Percentiles rank a stretch among this genome's conserved stretches.
Evolutionary conservation across 2,329 filamentous ascomycete species (phyloP).

Genomic region (Aciculosporium take): DNA sequence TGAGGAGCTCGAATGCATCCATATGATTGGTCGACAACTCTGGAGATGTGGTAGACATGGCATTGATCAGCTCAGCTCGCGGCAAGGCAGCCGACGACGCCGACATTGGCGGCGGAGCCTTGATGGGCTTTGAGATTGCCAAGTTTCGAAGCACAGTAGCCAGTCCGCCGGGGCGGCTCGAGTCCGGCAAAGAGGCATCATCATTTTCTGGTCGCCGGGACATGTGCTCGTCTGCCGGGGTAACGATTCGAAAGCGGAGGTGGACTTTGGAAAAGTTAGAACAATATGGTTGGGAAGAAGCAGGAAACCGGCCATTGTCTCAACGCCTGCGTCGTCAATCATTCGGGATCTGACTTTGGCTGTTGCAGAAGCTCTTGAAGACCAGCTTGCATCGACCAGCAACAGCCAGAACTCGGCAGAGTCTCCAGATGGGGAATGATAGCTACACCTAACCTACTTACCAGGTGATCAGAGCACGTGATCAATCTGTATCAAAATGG

Average conservation of each 20-base stretch:
- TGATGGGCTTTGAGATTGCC: constrained; percentile 39
- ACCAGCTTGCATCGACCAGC: not conserved
- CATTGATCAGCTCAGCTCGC: constrained; percentile 31
- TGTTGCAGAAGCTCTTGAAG: not conserved
- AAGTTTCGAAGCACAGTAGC: constrained; percentile 51
- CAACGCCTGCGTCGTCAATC: not conserved
- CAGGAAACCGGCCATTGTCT: not conserved
- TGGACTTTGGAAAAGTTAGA: constrained; percentile 4
- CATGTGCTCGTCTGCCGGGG: constrained; percentile 35
- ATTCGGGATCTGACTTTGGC: not conserved
- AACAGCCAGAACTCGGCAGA: not conserved
- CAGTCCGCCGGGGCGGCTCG: constrained; percentile 40
- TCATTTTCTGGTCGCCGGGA: constrained; percentile 47
- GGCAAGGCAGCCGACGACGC: constrained; percentile 24
- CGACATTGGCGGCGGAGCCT: constrained; percentile 31
- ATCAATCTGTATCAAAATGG: constrained; percentile 1
- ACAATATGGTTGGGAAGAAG: not conserved
- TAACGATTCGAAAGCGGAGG: constrained; percentile 3
- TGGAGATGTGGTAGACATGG: constrained; percentile 23
- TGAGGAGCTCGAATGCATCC: constrained; percentile 40
- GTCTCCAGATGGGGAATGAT: not conserved
- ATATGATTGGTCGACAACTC: constrained; percentile 38
- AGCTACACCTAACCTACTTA: too few species aligned
- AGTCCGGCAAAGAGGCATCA: constrained; percentile 39
- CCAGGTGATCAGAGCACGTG: constrained; percentile 1